Conservation (phyloP, 148 eudicot species). For the Camellia japonica region DNA sequence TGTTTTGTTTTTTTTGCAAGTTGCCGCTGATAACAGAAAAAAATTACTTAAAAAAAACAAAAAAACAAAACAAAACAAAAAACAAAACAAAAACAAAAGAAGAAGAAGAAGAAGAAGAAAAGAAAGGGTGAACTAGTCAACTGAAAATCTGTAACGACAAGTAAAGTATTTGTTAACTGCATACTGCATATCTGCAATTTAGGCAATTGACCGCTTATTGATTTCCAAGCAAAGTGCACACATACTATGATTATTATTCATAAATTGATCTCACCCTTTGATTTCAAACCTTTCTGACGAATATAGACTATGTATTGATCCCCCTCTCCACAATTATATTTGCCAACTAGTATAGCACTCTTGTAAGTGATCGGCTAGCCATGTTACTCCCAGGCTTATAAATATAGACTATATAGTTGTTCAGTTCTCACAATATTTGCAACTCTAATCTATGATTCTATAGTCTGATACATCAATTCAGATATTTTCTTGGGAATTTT, state of each 20-base stretch:
- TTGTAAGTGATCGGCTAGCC: neutral
- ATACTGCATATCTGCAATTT: neutral
- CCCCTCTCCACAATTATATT: no score
- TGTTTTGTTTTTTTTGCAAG: neutral
- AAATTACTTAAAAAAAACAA: no score
- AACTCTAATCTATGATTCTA: conserved; percentile 10
- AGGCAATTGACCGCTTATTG: neutral
- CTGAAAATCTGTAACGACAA: neutral
- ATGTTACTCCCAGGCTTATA: neutral
- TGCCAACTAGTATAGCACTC: neutral
- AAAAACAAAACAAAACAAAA: no score
- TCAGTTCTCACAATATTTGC: conserved; percentile 12
- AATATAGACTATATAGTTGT: neutral
- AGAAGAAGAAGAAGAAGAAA: no score
- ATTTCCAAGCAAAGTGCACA: neutral
- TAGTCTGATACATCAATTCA: neutral
- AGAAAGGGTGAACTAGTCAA: no score
- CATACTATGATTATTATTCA: neutral
- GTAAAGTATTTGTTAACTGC: neutral
- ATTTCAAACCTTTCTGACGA: no score
- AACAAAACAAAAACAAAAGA: no score
- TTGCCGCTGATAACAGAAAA: neutral
- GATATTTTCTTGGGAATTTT: neutral
- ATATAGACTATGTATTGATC: no score
- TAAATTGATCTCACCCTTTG: neutral